Conservation (phyloP, 441 rosid genomes). For the Theobroma grandiflorum region DNA sequence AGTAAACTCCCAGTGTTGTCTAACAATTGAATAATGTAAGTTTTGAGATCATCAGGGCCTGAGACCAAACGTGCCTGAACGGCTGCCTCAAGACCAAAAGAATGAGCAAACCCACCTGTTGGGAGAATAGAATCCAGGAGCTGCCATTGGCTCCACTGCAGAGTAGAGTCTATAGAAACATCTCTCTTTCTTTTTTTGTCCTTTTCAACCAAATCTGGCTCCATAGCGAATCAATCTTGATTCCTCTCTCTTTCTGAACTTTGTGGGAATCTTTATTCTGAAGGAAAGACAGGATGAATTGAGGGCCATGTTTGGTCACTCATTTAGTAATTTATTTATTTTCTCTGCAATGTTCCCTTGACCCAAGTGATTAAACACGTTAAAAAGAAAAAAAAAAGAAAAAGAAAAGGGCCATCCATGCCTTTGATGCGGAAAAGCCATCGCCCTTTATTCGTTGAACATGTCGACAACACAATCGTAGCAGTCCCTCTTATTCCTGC, state of each 20-base stretch:
- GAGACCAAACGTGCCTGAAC: slow-evolving; percentile 63
- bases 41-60: slow-evolving; percentile 56
- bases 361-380: background rate
- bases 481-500: background rate
- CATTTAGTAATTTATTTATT: background rate
- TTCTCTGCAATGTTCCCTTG: background rate
- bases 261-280: background rate
- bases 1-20: slow-evolving; percentile 81
- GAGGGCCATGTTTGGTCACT: background rate
- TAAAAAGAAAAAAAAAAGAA: background rate
- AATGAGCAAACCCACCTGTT: slow-evolving; percentile 92
- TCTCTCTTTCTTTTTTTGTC: slow-evolving; percentile 29
- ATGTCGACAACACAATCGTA: background rate
- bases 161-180: slow-evolving; percentile 28
- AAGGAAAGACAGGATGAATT: background rate
- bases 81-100: slow-evolving; percentile 88
- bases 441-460: background rate
- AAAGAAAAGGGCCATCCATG: background rate
- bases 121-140: slow-evolving; percentile 90
- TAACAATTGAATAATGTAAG: slow-evolving; percentile 57
- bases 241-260: background rate
- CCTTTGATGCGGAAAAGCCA: background rate
- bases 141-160: slow-evolving; percentile 96
- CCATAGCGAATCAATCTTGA: slow-evolving; percentile 36
- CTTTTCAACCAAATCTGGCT: slow-evolving; percentile 37